These are phyloP conservation scores for Termitomyces sp. DNA, from an alignment of 768 basidiomycete species.

Conservation along the genomic window DNA sequence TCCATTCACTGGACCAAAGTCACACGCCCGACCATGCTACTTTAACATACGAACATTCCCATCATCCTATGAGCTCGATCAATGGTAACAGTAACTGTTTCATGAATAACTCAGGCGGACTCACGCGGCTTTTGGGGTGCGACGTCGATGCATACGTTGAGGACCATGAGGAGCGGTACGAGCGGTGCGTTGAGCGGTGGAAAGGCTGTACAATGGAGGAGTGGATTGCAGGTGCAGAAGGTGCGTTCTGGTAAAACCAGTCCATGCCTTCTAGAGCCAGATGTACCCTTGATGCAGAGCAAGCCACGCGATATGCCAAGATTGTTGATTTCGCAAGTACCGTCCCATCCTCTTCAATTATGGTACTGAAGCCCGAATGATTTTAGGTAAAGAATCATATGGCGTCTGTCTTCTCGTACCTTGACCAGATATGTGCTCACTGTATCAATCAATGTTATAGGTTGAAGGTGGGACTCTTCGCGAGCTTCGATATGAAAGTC, in stretches of 20 bases:
- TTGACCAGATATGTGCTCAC: not conserved
- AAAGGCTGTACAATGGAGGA: constrained; percentile 43
- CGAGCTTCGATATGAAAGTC: constrained; percentile 34
- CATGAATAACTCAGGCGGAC: constrained; percentile 11
- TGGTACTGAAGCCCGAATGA: not conserved
- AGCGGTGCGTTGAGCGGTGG: constrained; percentile 40
- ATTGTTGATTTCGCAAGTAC: constrained; percentile 45
- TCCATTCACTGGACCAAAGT: not conserved
- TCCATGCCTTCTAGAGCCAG: not conserved
- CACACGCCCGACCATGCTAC: constrained; percentile 3
- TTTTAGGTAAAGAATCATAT: constrained; percentile 43
- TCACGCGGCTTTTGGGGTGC: constrained; percentile 34
- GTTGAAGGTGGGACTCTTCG: constrained; percentile 41
- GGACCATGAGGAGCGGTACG: constrained; percentile 36
- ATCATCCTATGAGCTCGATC: not conserved
- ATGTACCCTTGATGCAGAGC: constrained; percentile 25
- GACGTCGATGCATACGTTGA: constrained; percentile 39
- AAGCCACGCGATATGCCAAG: constrained; percentile 33
- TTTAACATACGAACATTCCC: constrained; percentile 5
- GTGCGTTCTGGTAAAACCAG: constrained; percentile 20
- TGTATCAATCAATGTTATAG: constrained; percentile 19
- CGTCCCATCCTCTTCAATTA: not conserved
- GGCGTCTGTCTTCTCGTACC: constrained; percentile 26
- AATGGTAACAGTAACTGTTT: not conserved
- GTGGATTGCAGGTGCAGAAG: constrained; percentile 50